Evolutionary conservation across 2,329 filamentous ascomycete genomes (phyloP).

Genomic region (Neofusicoccum umdonicola): DNA sequence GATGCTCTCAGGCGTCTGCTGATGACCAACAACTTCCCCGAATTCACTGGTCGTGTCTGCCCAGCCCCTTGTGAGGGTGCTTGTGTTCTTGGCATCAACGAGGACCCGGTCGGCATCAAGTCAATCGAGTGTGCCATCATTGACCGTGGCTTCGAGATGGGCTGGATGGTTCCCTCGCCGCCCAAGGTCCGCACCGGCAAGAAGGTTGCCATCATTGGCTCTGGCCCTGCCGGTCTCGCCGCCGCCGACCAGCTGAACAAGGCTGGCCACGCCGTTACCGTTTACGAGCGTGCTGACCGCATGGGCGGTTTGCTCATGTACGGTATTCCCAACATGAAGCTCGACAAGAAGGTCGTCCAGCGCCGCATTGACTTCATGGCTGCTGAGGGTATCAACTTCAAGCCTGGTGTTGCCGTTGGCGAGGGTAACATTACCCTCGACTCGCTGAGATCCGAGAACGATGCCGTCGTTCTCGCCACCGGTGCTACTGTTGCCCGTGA

Average conservation of each 20-base stretch:
- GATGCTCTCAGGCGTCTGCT: conserved; percentile 88
- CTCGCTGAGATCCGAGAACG: conserved; percentile 69
- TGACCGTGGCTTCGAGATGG: conserved; percentile 95
- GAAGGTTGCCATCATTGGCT: conserved; percentile 84
- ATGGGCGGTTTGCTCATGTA: conserved; percentile 94
- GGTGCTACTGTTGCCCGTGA: conserved; percentile 92
- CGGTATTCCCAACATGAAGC: conserved; percentile 99
- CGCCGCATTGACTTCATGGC: conserved; percentile 94
- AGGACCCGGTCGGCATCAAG: conserved; percentile 96
- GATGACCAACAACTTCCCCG: conserved; percentile 98
- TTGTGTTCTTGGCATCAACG: conserved; percentile 93
- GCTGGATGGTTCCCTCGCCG: conserved; percentile 87
- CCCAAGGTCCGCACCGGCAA: conserved; percentile 82
- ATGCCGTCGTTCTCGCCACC: conserved; percentile 87
- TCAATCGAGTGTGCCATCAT: conserved; percentile 98
- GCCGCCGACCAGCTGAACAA: conserved; percentile 92
- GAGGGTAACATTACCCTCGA: conserved; percentile 66
- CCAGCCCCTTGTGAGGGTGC: conserved; percentile 95
- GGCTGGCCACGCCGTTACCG: conserved; percentile 81
- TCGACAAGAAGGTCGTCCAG: conserved; percentile 96
- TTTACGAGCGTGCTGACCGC: conserved; percentile 91
- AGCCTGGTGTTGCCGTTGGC: conserved; percentile 74
- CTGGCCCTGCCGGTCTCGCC: conserved; percentile 86
- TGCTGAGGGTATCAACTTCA: conserved; percentile 79
- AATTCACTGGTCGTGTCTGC: conserved; percentile 96